These are phyloP conservation scores for Gymnopus androsaceus DNA, from an alignment of 1,284 basidiomycete genomes.

Conservation along the genomic window DNA sequence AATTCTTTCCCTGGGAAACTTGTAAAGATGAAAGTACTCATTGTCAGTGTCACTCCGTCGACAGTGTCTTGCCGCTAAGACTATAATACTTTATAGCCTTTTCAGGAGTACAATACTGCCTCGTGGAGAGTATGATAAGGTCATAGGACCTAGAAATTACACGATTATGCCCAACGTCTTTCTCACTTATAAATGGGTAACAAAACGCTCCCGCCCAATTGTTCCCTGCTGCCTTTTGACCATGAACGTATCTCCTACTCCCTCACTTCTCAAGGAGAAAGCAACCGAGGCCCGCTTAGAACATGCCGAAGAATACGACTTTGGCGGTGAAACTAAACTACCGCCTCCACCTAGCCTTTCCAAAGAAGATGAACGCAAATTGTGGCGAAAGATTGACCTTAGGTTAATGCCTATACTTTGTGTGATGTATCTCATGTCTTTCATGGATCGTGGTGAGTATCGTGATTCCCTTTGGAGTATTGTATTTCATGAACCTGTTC, in stretches of 20 bases:
- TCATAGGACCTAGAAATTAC: no score
- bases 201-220: no score
- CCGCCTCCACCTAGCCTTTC: slow-evolving; percentile 51
- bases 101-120: no score
- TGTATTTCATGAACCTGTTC: not conserved
- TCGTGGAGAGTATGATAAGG: no score
- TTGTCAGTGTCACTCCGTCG: no score
- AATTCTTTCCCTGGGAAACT: no score
- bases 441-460: slow-evolving; percentile 60
- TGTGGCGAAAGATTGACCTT: slow-evolving; percentile 68
- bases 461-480: not conserved
- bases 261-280: slow-evolving; percentile 3
- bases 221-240: not conserved
- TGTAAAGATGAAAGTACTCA: no score
- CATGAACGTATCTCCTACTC: slow-evolving; percentile 3
- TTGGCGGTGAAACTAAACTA: slow-evolving; percentile 41
- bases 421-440: slow-evolving; percentile 65
- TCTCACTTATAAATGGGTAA: no score
- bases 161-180: no score
- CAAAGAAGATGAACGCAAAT: slow-evolving; percentile 50
- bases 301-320: slow-evolving; percentile 28
- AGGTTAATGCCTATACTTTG: slow-evolving; percentile 66
- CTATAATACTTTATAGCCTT: no score
- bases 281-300: slow-evolving; percentile 7
- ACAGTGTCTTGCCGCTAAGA: no score